A percentile compares a stretch with the other conserved stretches of the same genome.
Evolutionary conservation across 345 rosid species (phyloP).

Genomic region (Psidium guajava): DNA sequence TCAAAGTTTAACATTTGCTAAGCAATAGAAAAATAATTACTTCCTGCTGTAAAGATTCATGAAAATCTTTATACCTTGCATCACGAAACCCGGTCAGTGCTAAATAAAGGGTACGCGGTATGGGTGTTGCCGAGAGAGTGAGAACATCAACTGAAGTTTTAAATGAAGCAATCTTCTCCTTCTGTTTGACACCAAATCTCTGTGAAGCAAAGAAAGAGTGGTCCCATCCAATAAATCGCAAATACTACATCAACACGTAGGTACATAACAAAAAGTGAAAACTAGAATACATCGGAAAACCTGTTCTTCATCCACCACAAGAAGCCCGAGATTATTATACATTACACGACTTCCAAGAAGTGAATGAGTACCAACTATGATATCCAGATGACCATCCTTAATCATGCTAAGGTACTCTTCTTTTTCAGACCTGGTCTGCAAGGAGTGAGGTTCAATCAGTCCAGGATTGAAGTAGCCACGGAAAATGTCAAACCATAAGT

Average conservation of each 20-base stretch:
- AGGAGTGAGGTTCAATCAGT: constrained; percentile 10
- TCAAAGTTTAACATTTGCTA: not conserved
- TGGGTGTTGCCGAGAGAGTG: constrained; percentile 94
- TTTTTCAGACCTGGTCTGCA: constrained; percentile 80
- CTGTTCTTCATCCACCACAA: constrained; percentile 98
- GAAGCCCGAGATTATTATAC: constrained; percentile 87
- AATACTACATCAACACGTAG: not conserved
- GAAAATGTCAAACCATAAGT: not conserved
- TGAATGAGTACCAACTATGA: constrained; percentile 90
- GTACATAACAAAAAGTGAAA: not conserved
- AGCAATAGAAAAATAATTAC: not conserved
- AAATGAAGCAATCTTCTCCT: constrained; percentile 92
- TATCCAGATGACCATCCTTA: constrained; percentile 60
- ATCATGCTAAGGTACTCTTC: constrained; percentile 65
- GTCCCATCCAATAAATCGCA: not conserved
- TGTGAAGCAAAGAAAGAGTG: constrained; percentile 19
- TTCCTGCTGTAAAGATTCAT: not conserved
- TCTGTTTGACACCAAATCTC: constrained; percentile 98
- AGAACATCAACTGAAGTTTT: constrained; percentile 94
- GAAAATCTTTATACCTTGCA: constrained; percentile 58
- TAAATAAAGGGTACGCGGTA: constrained; percentile 91
- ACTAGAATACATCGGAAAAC: constrained; percentile 25
- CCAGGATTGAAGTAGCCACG: not conserved
- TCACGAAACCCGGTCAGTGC: constrained; percentile 97
- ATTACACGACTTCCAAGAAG: constrained; percentile 93